Base-by-base conservation (phyloP, 2,329 filamentous ascomycete genomes). In the Penicillium sp. region DNA sequence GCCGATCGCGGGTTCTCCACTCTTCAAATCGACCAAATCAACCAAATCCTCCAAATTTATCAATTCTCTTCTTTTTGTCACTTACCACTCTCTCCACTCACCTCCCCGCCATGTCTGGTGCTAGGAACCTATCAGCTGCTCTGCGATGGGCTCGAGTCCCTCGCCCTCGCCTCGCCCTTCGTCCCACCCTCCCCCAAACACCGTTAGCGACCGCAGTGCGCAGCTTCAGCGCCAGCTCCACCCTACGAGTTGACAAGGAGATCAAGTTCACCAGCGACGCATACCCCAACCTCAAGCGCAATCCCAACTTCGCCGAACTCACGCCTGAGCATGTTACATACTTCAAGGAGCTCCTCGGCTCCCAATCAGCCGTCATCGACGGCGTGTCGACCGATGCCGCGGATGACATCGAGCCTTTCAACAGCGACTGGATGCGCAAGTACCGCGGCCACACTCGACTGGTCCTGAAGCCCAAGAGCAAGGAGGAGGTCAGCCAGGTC, bases 391-490 rank as follows among this genome's bases (percentile, higher is more conserved):
- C 84, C 61, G 85, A 92, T 72, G 85, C 85, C 12, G 77, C 80
- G 2, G 89, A 90, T 64, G 94, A 97, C 68, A 81, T 97, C 59
- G 90, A 94, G 69, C 84, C 89, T 7, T 99, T 91, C 81, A 99
- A 99, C 75, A 85, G 87, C 69, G 94, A 99, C 76, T 99, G 95
- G 94, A 97, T 99, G 92, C 87, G 90, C 74, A 99, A 99, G 77
- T 99, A 96, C 78, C 87, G 90, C 55, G 95, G 94, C 24, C 91
- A 97, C 74, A 86, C 90, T 55, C 85, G 87, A 67, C 78, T 99
- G 21, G 91, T 97, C 4, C 77, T 99, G 56, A 95, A 91, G 75
- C 94, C 94, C 9, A 84, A 82, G 45, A 88, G 84, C 13, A 93
- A 90, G 0, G 86, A 93, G 65, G 88, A 99, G 74, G 90, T 97